A percentile compares a stretch with the other conserved stretches of the same genome.
Conservation (phyloP, 495 filamentous ascomycete species). For the Filosporella fistucella region DNA sequence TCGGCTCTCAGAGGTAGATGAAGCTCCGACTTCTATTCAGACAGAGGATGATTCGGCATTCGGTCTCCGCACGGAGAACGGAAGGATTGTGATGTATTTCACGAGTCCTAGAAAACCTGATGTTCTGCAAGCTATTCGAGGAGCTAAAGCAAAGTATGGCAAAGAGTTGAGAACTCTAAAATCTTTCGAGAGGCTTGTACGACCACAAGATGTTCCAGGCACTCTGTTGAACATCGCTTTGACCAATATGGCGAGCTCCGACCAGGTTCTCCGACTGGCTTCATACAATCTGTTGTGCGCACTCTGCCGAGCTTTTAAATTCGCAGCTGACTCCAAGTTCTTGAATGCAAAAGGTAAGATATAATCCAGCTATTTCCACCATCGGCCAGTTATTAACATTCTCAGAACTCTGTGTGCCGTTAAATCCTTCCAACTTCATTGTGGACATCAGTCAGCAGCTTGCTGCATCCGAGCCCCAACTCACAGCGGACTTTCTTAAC, state of each 20-base stretch:
- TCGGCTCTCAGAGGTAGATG: constrained; percentile 57
- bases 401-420: constrained; percentile 49
- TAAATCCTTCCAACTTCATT: constrained; percentile 58
- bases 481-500: constrained; percentile 62
- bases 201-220: constrained; percentile 64
- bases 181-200: constrained; percentile 53
- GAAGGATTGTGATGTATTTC: constrained; percentile 65
- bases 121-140: constrained; percentile 54
- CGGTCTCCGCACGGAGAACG: constrained; percentile 59
- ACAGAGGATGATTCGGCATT: constrained; percentile 65
- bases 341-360: constrained; percentile 51
- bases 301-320: constrained; percentile 60
- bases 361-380: neutral
- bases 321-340: constrained; percentile 52
- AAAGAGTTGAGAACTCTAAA: constrained; percentile 54
- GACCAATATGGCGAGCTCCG: constrained; percentile 55
- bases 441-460: constrained; percentile 57
- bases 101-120: constrained; percentile 55
- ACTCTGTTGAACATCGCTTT: constrained; percentile 61
- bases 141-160: constrained; percentile 52
- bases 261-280: constrained; percentile 50
- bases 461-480: constrained; percentile 54
- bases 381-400: neutral
- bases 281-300: constrained; percentile 61
- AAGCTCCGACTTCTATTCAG: constrained; percentile 55